phyloP scores from a whole-genome alignment of 805 yeast genomes.

The Kazachstania bromeliacearum region DNA sequence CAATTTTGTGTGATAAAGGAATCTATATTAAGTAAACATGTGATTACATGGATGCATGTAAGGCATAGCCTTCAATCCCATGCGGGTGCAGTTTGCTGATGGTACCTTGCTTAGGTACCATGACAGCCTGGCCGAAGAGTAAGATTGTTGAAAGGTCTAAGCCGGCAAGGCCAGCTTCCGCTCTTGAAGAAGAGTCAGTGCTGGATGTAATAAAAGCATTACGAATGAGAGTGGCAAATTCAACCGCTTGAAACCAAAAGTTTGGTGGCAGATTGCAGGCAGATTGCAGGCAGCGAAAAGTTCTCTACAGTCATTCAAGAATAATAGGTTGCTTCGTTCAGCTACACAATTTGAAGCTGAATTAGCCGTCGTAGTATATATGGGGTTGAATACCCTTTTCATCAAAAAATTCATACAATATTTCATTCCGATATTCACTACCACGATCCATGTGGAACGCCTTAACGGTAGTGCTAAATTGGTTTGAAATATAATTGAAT shows the following conservation, averaged over 20 bases:
- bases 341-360: slow-evolving; percentile 8
- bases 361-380: slow-evolving; percentile 8
- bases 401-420: no score
- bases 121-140: slow-evolving; percentile 9
- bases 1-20: slow-evolving; percentile 1
- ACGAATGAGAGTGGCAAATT: slow-evolving; percentile 6
- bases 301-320: slow-evolving; percentile 11
- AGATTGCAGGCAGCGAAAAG: slow-evolving; percentile 4
- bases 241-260: slow-evolving; percentile 10
- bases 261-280: slow-evolving; percentile 5
- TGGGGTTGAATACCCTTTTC: slow-evolving; percentile 5
- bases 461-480: background rate
- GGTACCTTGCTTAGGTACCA: slow-evolving; percentile 2
- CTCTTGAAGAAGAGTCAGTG: background rate
- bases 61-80: slow-evolving; percentile 3
- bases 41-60: slow-evolving; percentile 4
- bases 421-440: slow-evolving; percentile 5
- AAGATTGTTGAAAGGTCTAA: slow-evolving; percentile 4
- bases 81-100: background rate
- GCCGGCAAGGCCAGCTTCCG: slow-evolving; percentile 4
- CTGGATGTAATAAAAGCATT: slow-evolving; percentile 3
- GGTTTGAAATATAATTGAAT: background rate
- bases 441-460: slow-evolving; percentile 5
- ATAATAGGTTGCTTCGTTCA: slow-evolving; percentile 8
- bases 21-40: slow-evolving; percentile 5